Evolutionary conservation across 257 asterid genomes (phyloP), one percentile per base, ranked within the genome.

Genomic region (Cruciata laevipes): DNA sequence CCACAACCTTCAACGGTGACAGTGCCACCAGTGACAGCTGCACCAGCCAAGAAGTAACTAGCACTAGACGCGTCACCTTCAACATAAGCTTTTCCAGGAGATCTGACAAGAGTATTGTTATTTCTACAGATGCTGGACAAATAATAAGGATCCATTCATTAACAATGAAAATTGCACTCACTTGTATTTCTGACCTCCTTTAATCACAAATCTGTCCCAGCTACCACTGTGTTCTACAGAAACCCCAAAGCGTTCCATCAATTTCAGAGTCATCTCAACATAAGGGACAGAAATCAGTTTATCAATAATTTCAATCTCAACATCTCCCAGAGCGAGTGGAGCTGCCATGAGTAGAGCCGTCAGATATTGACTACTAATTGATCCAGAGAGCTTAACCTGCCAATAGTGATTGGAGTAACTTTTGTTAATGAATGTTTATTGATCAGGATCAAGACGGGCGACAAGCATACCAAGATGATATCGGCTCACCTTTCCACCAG

Each of bases 1-100:
- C 99, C 99, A 65, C 99, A 94, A 57, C 99, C 99, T 86, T 94
- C 96, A 69, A 90, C 99, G 2, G 97, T 81, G 69, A 81, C 58
- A 35, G 97, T 90, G 74, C 99, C 99, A 70, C 97, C 96, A 1
- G 96, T 94, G 72, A 88, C 76, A 67, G 99, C 97, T 59, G 99
- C 99, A 70, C 99, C 99, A 40, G 96, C 99, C 86, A 94, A 84
- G 85, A 94, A 94, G 87, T 94, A 94, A 77, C 99, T 94, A 70
- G 99, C 97, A 66, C 97, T 94, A n/a, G 97, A 94, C 71, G 99
- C 99, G 76, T 94, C 99, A 66, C 97, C 99, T 87, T 94, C 99
- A 12, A 94, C 99, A 53, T 78, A 90, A 64, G 96, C 91, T 53
- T 90, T 94, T 69, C 97, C 99, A 25, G 97, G 99, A 64, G 99